These are phyloP conservation scores for Lasiosphaeris hirsuta DNA, from an alignment of 495 filamentous ascomycete genomes.

Conservation along the genomic window DNA sequence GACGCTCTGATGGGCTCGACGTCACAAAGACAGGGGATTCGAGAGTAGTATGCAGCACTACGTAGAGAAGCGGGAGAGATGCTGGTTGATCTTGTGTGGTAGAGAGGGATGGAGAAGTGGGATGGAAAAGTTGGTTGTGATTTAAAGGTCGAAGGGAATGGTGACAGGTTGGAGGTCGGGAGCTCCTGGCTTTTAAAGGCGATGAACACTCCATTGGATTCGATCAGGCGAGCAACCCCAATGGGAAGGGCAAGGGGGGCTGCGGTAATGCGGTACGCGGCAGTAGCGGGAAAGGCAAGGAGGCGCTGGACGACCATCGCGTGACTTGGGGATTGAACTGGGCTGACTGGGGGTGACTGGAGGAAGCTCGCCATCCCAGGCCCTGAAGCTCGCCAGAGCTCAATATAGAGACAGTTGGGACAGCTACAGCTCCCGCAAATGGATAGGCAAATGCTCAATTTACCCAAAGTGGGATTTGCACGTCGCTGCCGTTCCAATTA, in stretches of 20 bases:
- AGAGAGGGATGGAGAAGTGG: constrained; percentile 1
- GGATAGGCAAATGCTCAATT: constrained; percentile 15
- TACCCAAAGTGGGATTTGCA: constrained; percentile 19
- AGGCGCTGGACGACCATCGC: constrained; percentile 27
- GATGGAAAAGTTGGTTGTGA: constrained; percentile 12
- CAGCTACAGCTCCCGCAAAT: not conserved
- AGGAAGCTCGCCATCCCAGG: not conserved
- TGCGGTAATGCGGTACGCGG: constrained; percentile 7
- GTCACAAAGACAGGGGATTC: not conserved
- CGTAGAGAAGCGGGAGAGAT: not conserved
- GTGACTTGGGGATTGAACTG: constrained; percentile 31
- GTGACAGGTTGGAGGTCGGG: constrained; percentile 15
- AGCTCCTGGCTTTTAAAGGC: constrained; percentile 24
- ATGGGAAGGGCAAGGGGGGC: constrained; percentile 28
- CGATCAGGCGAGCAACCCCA: constrained; percentile 34
- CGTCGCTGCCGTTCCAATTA: constrained; percentile 21
- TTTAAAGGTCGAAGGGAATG: constrained; percentile 14
- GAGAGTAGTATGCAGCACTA: not conserved
- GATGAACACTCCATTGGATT: constrained; percentile 7
- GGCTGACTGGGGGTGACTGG: constrained; percentile 15
- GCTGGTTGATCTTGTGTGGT: not conserved
- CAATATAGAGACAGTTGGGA: not conserved
- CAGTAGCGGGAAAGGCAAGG: constrained; percentile 14
- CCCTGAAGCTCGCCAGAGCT: not conserved
- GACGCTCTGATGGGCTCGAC: not conserved